These are phyloP conservation scores for Neurospora pannonica DNA, from an alignment of 495 filamentous ascomycete species.

Conservation along the genomic window DNA sequence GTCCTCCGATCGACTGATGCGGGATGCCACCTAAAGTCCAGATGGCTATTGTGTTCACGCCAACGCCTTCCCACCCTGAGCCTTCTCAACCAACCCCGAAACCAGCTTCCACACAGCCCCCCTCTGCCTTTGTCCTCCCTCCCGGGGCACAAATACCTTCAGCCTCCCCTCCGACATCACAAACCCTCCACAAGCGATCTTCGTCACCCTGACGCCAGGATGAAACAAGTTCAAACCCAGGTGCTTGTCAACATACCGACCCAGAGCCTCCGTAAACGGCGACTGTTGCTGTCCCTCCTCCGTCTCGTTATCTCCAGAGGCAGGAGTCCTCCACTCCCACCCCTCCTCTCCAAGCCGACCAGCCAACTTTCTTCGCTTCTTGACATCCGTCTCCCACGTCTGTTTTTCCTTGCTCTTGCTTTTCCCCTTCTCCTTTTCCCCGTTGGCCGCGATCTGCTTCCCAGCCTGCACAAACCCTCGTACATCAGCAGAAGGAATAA, in stretches of 20 bases:
- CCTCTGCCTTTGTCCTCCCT: background rate
- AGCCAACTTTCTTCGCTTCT: slow-evolving; percentile 26
- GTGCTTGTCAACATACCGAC: slow-evolving; percentile 28
- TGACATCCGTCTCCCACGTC: slow-evolving; percentile 16
- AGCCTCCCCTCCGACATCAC: slow-evolving; percentile 33
- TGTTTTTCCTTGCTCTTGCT: slow-evolving; percentile 3
- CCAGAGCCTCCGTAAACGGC: slow-evolving; percentile 36
- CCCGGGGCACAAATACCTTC: slow-evolving; percentile 28
- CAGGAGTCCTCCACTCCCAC: slow-evolving; percentile 30
- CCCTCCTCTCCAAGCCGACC: slow-evolving; percentile 33
- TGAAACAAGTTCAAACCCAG: slow-evolving; percentile 36
- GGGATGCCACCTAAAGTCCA: too few species aligned
- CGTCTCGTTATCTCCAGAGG: background rate
- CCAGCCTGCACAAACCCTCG: slow-evolving; percentile 12
- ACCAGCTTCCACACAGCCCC: slow-evolving; percentile 8
- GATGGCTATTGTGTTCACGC: background rate
- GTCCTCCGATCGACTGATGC: background rate
- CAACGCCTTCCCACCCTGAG: background rate
- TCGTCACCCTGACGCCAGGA: slow-evolving; percentile 30
- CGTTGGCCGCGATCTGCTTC: too few species aligned
- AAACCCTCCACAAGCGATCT: slow-evolving; percentile 37
- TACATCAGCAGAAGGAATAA: slow-evolving; percentile 29
- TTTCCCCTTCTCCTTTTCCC: background rate
- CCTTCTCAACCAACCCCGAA: slow-evolving; percentile 8
- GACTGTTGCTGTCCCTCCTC: slow-evolving; percentile 5